Evolutionary conservation across 2,329 filamentous ascomycete genomes (phyloP).

Genomic region (Thyridium curvatum): DNA sequence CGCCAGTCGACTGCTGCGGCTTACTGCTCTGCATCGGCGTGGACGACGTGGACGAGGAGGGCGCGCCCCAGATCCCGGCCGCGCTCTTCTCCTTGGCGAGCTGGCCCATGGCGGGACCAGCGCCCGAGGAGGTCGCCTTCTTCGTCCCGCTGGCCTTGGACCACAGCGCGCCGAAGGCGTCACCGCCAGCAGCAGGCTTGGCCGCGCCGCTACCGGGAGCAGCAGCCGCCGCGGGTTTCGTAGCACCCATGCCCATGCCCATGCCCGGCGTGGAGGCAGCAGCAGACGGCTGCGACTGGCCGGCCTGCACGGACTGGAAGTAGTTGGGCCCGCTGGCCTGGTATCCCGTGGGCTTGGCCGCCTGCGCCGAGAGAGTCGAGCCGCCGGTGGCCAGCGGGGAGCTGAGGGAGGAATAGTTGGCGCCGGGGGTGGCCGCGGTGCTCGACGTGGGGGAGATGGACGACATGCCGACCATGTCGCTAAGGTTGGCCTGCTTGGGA

Average conservation of each 20-base stretch:
- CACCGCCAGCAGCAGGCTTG: slow-evolving; percentile 56
- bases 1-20: slow-evolving; percentile 17
- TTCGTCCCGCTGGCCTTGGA: slow-evolving; percentile 70
- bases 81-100: slow-evolving; percentile 97
- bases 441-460: slow-evolving; percentile 72
- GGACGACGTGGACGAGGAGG: slow-evolving; percentile 33
- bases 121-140: slow-evolving; percentile 57
- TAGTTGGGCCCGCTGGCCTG: slow-evolving; percentile 86
- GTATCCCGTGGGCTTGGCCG: slow-evolving; percentile 56
- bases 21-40: slow-evolving; percentile 12
- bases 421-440: slow-evolving; percentile 44
- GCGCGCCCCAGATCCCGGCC: slow-evolving; percentile 86
- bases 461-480: slow-evolving; percentile 71
- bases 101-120: slow-evolving; percentile 79
- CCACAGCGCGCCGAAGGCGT: slow-evolving; percentile 89
- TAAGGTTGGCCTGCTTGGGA: slow-evolving; percentile 72
- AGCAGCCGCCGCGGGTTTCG: slow-evolving; percentile 12
- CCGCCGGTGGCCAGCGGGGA: slow-evolving; percentile 33
- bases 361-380: slow-evolving; percentile 32
- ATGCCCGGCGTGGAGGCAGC: slow-evolving; percentile 17
- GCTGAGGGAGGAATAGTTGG: slow-evolving; percentile 60
- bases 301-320: slow-evolving; percentile 70
- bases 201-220: slow-evolving; percentile 10
- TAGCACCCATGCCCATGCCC: slow-evolving; percentile 16
- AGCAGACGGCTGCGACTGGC: slow-evolving; percentile 15